Conservation (phyloP, 139 green algal species). For the Chlorella sp. region DNA sequence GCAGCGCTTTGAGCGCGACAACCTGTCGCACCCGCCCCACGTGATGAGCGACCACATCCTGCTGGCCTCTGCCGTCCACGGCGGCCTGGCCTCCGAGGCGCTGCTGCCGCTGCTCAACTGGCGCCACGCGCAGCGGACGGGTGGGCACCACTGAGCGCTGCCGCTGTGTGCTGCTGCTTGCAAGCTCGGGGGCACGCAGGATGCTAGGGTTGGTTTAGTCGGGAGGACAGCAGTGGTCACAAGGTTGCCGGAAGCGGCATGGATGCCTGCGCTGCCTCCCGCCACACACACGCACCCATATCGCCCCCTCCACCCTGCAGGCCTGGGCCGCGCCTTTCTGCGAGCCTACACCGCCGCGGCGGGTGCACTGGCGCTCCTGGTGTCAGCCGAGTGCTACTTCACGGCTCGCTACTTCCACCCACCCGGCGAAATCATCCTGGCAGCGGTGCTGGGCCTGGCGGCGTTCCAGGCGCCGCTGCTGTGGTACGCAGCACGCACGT, state of each 20-base stretch:
- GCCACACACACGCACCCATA: too few species aligned
- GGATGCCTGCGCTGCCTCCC: not conserved
- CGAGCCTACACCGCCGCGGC: conserved; percentile 5
- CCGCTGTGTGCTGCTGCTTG: too few species aligned
- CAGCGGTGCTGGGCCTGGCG: conserved; percentile 19
- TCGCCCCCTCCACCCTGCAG: not conserved
- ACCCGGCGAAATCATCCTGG: conserved; percentile 32
- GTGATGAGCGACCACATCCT: conserved; percentile 54
- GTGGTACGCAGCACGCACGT: not conserved
- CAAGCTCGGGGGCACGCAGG: not conserved
- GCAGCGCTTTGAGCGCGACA: conserved; percentile 3
- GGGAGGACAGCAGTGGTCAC: too few species aligned
- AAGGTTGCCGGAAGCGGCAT: too few species aligned
- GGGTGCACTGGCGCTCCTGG: conserved; percentile 21
- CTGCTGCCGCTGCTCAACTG: conserved; percentile 18
- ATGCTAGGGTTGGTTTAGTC: too few species aligned
- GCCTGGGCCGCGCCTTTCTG: not conserved
- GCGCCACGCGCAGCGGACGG: not conserved
- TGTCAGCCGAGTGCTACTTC: conserved; percentile 44
- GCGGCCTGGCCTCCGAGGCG: conserved; percentile 32
- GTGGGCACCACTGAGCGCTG: not conserved
- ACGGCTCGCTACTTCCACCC: conserved; percentile 50
- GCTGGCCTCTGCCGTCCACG: conserved; percentile 27
- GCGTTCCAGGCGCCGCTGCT: conserved; percentile 46
- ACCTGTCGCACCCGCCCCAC: conserved; percentile 27